These are phyloP conservation scores for Pichia insulana DNA, from an alignment of 805 yeast species.

Conservation along the genomic window DNA sequence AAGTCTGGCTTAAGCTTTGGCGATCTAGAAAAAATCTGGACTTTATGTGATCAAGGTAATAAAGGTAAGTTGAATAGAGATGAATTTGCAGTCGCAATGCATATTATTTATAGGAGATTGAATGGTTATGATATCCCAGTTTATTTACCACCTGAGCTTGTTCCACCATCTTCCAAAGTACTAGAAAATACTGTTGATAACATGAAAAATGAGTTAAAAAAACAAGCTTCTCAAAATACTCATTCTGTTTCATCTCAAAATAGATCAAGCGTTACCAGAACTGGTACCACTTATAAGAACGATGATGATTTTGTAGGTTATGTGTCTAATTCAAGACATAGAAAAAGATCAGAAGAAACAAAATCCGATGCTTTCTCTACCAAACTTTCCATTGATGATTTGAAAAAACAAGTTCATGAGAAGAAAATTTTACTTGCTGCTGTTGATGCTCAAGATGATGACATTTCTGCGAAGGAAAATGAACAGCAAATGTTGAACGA, in stretches of 20 bases:
- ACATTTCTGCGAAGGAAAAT: constrained; percentile 23
- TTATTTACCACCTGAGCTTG: constrained; percentile 75
- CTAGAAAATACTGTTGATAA: constrained; percentile 62
- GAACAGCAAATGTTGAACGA: constrained; percentile 38
- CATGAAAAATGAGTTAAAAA: constrained; percentile 56
- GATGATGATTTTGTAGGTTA: constrained; percentile 65
- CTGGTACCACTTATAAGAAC: constrained; percentile 58
- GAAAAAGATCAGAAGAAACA: constrained; percentile 21
- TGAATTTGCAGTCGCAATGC: constrained; percentile 96
- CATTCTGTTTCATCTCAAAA: constrained; percentile 17
- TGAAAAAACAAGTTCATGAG: constrained; percentile 61
- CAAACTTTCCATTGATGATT: constrained; percentile 40
- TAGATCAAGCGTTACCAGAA: constrained; percentile 29
- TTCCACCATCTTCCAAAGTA: constrained; percentile 78
- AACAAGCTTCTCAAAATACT: constrained; percentile 24
- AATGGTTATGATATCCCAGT: constrained; percentile 84
- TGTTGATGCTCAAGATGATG: constrained; percentile 57
- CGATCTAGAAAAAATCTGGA: constrained; percentile 90
- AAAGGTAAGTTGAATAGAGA: constrained; percentile 79
- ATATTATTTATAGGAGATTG: constrained; percentile 80
- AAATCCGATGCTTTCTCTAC: constrained; percentile 15
- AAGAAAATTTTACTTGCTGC: constrained; percentile 65
- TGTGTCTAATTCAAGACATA: constrained; percentile 50
- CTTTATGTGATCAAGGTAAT: constrained; percentile 71
- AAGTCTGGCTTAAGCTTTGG: constrained; percentile 83